Evolutionary conservation across 2,329 filamentous ascomycete genomes (phyloP).

Genomic region (Phialophora chinensis): DNA sequence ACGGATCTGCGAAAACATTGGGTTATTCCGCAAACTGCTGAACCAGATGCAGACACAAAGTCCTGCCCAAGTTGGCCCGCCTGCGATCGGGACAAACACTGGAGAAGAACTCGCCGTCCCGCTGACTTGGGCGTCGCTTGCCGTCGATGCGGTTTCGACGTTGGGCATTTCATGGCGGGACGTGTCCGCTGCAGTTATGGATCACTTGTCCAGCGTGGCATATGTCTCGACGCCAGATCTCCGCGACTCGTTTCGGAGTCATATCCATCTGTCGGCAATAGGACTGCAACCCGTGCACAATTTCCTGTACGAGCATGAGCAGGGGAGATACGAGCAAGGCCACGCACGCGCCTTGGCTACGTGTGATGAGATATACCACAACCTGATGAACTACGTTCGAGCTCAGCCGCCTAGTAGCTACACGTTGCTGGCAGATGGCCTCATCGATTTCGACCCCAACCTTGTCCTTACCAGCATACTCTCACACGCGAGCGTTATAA

Average conservation of each 20-base stretch:
- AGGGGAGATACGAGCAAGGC: constrained; percentile 27
- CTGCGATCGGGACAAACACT: constrained; percentile 32
- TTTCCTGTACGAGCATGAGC: constrained; percentile 35
- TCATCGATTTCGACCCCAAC: constrained; percentile 39
- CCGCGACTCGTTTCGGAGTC: constrained; percentile 35
- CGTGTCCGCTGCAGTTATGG: constrained; percentile 37
- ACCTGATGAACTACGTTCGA: constrained; percentile 36
- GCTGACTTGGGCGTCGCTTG: constrained; percentile 35
- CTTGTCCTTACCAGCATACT: constrained; percentile 35
- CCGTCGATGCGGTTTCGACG: constrained; percentile 36
- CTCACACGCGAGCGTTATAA: constrained; percentile 36
- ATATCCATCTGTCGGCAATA: constrained; percentile 37
- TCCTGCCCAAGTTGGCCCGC: constrained; percentile 37
- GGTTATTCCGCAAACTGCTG: constrained; percentile 37
- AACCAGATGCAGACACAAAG: constrained; percentile 35
- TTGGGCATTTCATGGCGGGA: constrained; percentile 39
- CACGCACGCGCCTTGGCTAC: constrained; percentile 27
- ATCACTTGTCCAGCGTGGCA: constrained; percentile 38
- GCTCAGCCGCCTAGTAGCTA: constrained; percentile 34
- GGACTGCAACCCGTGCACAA: constrained; percentile 38
- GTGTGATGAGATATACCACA: constrained; percentile 40
- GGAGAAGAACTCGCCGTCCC: constrained; percentile 36
- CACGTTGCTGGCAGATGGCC: constrained; percentile 37
- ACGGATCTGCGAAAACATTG: constrained; percentile 38
- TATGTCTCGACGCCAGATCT: constrained; percentile 38